A percentile compares a stretch with the other conserved stretches of the same genome.
phyloP scores from a whole-genome alignment of 768 basidiomycete genomes.

The Collybia sp. region DNA sequence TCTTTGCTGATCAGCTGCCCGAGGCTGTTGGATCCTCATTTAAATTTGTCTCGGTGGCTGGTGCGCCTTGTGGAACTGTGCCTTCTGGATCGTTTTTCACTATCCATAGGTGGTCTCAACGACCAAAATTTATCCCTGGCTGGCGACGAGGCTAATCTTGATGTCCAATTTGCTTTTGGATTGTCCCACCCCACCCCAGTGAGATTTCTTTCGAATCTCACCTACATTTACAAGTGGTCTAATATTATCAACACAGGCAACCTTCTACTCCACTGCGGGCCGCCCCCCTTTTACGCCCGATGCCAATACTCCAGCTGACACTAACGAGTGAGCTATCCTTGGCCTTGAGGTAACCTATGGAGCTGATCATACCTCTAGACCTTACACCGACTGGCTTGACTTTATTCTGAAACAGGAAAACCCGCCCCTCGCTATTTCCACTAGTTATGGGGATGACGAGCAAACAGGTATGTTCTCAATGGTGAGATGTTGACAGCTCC shows the following conservation, averaged over 20 bases:
- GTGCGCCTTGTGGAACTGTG: constrained; percentile 22
- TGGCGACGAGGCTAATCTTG: constrained; percentile 63
- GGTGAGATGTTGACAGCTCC: not conserved
- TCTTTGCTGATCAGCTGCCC: constrained; percentile 44
- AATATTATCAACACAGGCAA: constrained; percentile 23
- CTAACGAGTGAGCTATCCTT: constrained; percentile 25
- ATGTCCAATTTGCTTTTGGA: constrained; percentile 65
- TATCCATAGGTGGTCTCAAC: constrained; percentile 50
- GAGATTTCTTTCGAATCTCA: not conserved
- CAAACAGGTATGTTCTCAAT: constrained; percentile 48
- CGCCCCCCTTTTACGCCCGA: constrained; percentile 56
- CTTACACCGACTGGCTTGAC: constrained; percentile 51
- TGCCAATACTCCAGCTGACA: constrained; percentile 26
- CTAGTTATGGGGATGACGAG: constrained; percentile 71
- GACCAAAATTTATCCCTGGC: constrained; percentile 48
- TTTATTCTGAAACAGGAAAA: constrained; percentile 42
- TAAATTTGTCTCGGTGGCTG: constrained; percentile 49
- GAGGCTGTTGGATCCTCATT: constrained; percentile 46
- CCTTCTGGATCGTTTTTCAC: not conserved
- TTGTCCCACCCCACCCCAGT: constrained; percentile 54
- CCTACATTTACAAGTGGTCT: not conserved
- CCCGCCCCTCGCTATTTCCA: constrained; percentile 60
- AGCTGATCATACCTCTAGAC: constrained; percentile 10
- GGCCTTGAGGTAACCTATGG: not conserved
- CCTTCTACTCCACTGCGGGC: constrained; percentile 62